Base-by-base conservation (phyloP, 305 asterid species). In the Fraxinus velutina region DNA sequence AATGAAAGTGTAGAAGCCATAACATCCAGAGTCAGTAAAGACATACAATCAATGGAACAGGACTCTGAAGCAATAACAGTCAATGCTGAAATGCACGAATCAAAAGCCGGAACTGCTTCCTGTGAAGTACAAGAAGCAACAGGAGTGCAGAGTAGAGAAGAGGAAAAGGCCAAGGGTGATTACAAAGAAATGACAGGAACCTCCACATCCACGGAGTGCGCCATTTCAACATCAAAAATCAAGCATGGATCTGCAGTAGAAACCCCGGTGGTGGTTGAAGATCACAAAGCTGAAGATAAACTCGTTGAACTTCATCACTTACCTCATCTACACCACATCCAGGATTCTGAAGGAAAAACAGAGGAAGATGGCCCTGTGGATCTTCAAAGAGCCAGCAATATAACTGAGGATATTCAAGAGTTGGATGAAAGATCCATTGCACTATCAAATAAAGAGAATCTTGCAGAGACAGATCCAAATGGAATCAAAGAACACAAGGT, bases 11-110 rank as follows among this genome's bases (percentile, higher is more conserved):
- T 27, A 64, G 78, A 77, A 76, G 12, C 73, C 39, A 80, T 62
- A 55, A 76, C 47, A 34, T 19, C 85, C 29, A 73, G 42, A 5
- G 68, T 44, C 19, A 79, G 17, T 3, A 22, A 70, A 57, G 82
- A 73, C 52, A 21, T 73, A 70, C 85, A 85, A 79, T 70, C 27
- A n/a, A 64, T 52, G 64, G 86, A 84, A 79, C 82, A 78, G 76
- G 73, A 77, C 80, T 27, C 82, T 13, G 78, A 76, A 74, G 77
- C 62, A 47, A 80, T 79, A 62, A 32, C 30, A 64, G 19, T 55
- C 50, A 21, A 76, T 15, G 39, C 80, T 70, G 86, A 82, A 71
- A 52, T 78, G 62, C 86, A 82, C 55, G 89, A 85, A 77, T 22
- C 37, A 19, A 64, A 78, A 32, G 74, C 44, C 22, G 84, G 57